Evolutionary conservation across 768 basidiomycete genomes (phyloP).

Genomic region (Lactarius pseudohatsudake): DNA sequence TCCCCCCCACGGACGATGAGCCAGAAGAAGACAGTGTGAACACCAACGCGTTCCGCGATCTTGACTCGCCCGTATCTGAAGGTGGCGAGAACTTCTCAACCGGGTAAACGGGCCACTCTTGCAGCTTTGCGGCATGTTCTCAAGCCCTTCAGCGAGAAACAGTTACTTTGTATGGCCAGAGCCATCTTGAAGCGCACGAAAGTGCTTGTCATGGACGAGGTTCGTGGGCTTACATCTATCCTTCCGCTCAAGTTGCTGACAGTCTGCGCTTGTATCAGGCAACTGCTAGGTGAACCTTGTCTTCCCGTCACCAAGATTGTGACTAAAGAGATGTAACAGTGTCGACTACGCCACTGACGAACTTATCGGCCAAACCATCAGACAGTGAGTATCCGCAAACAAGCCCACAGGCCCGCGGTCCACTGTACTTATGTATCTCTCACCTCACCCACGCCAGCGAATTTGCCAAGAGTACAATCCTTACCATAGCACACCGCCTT

Average conservation of each 20-base stretch:
- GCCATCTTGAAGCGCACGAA: constrained; percentile 79
- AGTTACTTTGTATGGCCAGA: constrained; percentile 86
- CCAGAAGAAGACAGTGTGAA: constrained; percentile 56
- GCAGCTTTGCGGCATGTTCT: constrained; percentile 2
- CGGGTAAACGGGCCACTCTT: constrained; percentile 46
- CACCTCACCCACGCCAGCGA: constrained; percentile 43
- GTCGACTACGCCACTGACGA: constrained; percentile 90
- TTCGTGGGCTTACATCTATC: constrained; percentile 30
- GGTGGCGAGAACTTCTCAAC: constrained; percentile 90
- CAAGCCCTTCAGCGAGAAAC: constrained; percentile 57
- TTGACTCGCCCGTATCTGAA: constrained; percentile 75
- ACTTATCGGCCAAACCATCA: constrained; percentile 76
- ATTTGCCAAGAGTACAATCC: constrained; percentile 77
- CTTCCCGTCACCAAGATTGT: neutral
- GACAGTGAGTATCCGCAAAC: constrained; percentile 52
- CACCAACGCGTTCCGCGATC: constrained; percentile 70
- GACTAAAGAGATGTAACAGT: constrained; percentile 32
- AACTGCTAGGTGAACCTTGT: constrained; percentile 53
- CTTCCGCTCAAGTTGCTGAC: constrained; percentile 3
- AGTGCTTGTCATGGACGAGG: constrained; percentile 84
- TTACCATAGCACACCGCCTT: constrained; percentile 80
- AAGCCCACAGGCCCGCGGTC: no score
- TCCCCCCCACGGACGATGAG: constrained; percentile 53
- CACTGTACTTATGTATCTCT: neutral
- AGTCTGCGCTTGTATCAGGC: constrained; percentile 42